Evolutionary conservation across 305 asterid species (phyloP), one percentile per base, ranked within the genome.

Genomic region (Petunia hybrid): DNA sequence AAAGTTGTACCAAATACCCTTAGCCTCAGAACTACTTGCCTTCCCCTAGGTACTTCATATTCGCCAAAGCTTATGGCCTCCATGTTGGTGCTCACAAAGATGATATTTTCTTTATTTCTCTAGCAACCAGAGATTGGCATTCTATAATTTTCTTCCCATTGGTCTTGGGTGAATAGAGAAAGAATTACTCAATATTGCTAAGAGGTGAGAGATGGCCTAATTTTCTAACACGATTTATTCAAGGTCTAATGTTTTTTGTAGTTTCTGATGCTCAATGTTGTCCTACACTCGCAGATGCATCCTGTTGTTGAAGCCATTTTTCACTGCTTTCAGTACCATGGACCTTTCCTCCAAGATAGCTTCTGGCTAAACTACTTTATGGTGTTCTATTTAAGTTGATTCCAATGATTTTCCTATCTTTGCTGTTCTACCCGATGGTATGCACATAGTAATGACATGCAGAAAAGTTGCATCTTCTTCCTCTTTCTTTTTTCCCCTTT

Each of bases 241-340:
- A 70, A 75, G 83, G 82, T 74, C 74, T 76, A 74, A 53, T 55
- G 60, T 79, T 68, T 82, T 74, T 86, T 77, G 74, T 42, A 35
- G 82, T 85, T 62, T 88, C 90, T 88, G 86, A 86, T 87, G 78
- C 85, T 83, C 82, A 36, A 76, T 83, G 61, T 86, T 80, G 83
- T 86, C 87, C 84, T 83, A 84, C 82, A 73, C 86, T 83, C 80
- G 81, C 92, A 87, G 89, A 87, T 86, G 69, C 80, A 78, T 86
- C 81, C 31, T n/a, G n/a, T n/a, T 71, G 87, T 83, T 83, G 89
- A 83, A 70, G 87, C 83, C 83, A 69, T n/a, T 87, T 73, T 83
- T 82, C 82, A 60, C 83, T 86, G 82, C 85, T 87, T 84, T 85
- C 84, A 60, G 76, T 86, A 80, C 65, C 79, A 78, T 84, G 85